These are phyloP conservation scores for Aspergillus fumigatiaffinis DNA, from an alignment of 2,329 filamentous ascomycete species.

Conservation along the genomic window DNA sequence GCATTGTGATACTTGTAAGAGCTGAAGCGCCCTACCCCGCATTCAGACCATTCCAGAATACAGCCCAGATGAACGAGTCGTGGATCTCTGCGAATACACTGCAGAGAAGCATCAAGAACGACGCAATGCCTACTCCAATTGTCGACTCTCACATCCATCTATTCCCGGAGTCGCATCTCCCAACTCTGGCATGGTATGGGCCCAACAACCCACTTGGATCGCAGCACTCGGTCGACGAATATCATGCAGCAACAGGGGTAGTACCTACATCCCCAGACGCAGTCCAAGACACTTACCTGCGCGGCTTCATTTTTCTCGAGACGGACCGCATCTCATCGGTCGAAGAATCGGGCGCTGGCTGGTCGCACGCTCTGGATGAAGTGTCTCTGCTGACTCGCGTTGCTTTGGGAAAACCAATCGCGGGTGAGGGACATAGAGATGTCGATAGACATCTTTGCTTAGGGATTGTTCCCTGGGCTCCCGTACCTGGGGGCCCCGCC, in stretches of 20 bases:
- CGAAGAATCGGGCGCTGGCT: constrained; percentile 52
- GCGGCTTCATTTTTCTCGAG: constrained; percentile 79
- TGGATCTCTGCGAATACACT: background rate
- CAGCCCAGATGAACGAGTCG: background rate
- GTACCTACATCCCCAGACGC: constrained; percentile 22
- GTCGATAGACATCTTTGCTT: constrained; percentile 56
- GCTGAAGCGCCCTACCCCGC: no score
- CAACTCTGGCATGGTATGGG: constrained; percentile 66
- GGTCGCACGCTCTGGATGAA: constrained; percentile 67
- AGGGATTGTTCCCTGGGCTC: constrained; percentile 82
- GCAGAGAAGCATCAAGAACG: background rate
- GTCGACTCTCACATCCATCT: constrained; percentile 93
- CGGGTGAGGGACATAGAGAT: constrained; percentile 56
- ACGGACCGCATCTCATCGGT: constrained; percentile 68
- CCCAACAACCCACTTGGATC: constrained; percentile 57
- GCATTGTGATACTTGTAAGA: no score
- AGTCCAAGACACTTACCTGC: constrained; percentile 41
- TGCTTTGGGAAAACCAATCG: constrained; percentile 54
- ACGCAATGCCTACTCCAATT: constrained; percentile 47
- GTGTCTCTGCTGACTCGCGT: constrained; percentile 66
- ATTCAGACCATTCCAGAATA: background rate
- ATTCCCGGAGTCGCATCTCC: constrained; percentile 65
- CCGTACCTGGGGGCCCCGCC: constrained; percentile 61
- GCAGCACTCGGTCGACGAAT: constrained; percentile 64
- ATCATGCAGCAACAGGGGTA: constrained; percentile 46